phyloP scores from a whole-genome alignment of 2,329 filamentous ascomycete species.

The Blastomyces silverae region DNA sequence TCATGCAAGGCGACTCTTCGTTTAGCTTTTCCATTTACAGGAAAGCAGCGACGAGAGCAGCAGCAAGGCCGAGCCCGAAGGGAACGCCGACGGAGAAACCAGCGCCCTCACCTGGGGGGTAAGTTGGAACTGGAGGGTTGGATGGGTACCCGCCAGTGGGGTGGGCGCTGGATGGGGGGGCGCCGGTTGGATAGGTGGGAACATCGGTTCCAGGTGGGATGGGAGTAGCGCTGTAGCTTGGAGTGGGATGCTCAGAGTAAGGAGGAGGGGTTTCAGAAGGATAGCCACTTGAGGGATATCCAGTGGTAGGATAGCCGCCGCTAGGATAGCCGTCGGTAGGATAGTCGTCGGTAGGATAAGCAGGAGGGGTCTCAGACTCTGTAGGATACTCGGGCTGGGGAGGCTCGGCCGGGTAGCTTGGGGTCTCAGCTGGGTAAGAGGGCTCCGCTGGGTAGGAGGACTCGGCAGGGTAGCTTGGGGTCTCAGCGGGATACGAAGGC shows the following conservation, averaged over 20 bases:
- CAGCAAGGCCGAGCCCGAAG: slow-evolving; percentile 37
- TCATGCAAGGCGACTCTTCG: neutral
- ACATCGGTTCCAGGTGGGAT: slow-evolving; percentile 24
- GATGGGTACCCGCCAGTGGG: slow-evolving; percentile 17
- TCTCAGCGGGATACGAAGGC: neutral
- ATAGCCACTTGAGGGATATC: neutral
- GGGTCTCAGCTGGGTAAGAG: neutral
- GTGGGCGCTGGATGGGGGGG: slow-evolving; percentile 10
- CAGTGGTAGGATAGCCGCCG: neutral
- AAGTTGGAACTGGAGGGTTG: neutral
- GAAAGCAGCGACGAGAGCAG: slow-evolving; percentile 39
- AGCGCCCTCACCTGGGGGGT: slow-evolving; percentile 20
- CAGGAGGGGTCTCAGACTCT: neutral
- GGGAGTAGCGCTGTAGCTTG: slow-evolving; percentile 16
- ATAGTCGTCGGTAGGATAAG: neutral
- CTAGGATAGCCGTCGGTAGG: too few relatives aligned
- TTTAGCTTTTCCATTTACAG: slow-evolving; percentile 28
- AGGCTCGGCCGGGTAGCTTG: neutral
- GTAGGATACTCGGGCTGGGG: neutral
- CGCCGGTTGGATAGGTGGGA: slow-evolving; percentile 22
- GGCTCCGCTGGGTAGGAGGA: neutral
- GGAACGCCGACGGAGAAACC: slow-evolving; percentile 36
- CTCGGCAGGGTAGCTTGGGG: neutral
- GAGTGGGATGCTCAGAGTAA: neutral
- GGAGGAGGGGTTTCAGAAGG: neutral